Base-by-base conservation (phyloP, 176 grass and related monocot genomes). In the Chrysopogon serrulatus region DNA sequence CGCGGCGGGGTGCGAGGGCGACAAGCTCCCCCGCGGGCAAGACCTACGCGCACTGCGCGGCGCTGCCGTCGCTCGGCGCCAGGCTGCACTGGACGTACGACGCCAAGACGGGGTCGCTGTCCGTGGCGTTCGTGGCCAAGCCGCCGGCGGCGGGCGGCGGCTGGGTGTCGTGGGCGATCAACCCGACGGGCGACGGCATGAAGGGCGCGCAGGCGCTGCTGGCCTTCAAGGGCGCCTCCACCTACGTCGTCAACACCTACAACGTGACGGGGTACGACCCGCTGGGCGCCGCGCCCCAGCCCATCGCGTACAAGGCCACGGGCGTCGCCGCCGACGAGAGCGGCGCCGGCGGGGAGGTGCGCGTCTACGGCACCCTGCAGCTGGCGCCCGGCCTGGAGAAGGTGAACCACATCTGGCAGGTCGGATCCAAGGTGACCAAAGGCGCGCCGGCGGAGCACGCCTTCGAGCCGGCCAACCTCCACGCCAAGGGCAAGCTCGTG, bases 391-490 rank as follows among this genome's bases (percentile, higher is more conserved):
- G 82, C 2, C 33, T 67, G 28, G 24, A 76, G n/a, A 49, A 15
- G 24, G 75, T 93, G 43, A 98, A 94, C 74, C 89, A 91, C 62
- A 88, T 98, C 82, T 98, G 91, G 91, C 91, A 98, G 87, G 91
- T 93, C 7, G 89, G 91, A 0, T 72, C 91, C 4, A 27, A 41
- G 23, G 84, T 98, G 28, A 36, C 30, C 23, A 26, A 32, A 12
- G 87, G 91, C 3, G 79, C 60, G 53, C 96, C 93, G 9, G 74
- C 2, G 15, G 74, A 86, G 73, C 96, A 95, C 73, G 85, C 78
- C 6, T 90, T 95, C 35, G 63, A 0, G 0, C 4, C 57, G 34
- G 89, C 80, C 4, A 98, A 95, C 77, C 44, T 95, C 9, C 8
- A 11, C 0, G 68, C 92, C 18, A 81, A 65, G 87, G 81, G 75